Evolutionary conservation across 2,329 filamentous ascomycete species (phyloP).

Genomic region (Huntiella decipiens): DNA sequence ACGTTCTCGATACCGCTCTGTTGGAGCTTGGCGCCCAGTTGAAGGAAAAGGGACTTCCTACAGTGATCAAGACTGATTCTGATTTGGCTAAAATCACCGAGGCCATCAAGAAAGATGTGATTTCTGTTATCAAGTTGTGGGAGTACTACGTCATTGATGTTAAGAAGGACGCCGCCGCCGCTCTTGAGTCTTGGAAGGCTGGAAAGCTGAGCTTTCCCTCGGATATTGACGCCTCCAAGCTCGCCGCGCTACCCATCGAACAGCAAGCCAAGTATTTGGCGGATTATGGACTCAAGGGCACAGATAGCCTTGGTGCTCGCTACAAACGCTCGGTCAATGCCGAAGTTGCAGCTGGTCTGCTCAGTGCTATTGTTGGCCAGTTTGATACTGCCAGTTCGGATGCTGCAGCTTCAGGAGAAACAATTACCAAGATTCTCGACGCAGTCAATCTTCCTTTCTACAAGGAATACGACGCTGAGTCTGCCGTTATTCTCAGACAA

Average conservation of each 20-base stretch:
- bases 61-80: constrained; percentile 46
- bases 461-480: constrained; percentile 74
- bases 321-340: constrained; percentile 56
- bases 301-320: constrained; percentile 59
- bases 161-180: constrained; percentile 47
- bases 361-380: constrained; percentile 18
- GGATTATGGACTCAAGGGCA: constrained; percentile 49
- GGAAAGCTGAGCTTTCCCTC: constrained; percentile 38
- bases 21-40: constrained; percentile 63
- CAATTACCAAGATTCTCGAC: constrained; percentile 49
- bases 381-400: constrained; percentile 29
- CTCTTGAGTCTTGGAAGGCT: constrained; percentile 51
- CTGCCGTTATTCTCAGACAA: constrained; percentile 70
- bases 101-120: constrained; percentile 60
- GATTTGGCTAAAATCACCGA: constrained; percentile 72
- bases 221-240: constrained; percentile 17
- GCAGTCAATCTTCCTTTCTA: constrained; percentile 79
- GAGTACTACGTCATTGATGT: constrained; percentile 81
- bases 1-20: constrained; percentile 39
- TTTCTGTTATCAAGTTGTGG: constrained; percentile 67
- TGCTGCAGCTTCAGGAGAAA: constrained; percentile 25
- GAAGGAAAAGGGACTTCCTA: constrained; percentile 53
- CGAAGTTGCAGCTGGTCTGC: constrained; percentile 37
- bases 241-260: constrained; percentile 9
- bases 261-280: constrained; percentile 43